Evolutionary conservation across 208 protist genomes (phyloP), one percentile per base, ranked within the genome.

Genomic region (Acanthamoeba rhysodes): DNA sequence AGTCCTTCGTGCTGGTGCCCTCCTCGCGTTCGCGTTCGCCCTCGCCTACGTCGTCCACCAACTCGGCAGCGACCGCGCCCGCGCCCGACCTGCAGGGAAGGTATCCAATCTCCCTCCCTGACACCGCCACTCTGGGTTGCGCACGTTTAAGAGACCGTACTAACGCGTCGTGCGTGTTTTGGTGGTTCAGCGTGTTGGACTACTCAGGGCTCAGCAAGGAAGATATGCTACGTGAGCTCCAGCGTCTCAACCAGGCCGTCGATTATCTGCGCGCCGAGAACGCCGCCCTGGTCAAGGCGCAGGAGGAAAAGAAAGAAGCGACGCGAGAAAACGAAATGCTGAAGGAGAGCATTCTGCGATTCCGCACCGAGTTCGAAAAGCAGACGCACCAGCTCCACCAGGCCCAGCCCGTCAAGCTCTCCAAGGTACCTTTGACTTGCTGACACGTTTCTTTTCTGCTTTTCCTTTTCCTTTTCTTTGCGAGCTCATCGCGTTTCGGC

Each of bases 1-100:
- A 78, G 70, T 78, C 70, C 16, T 78, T 78, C 32, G 70, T 78
- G 34, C n/a, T 78, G 70, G 70, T 78, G n/a, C 70, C 70, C 16
- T 78, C 70, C 64, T 72, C 64, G 22, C 64, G 64, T 10, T 72
- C 64, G 32, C 70, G 32, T 12, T 78, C 70, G 24, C 70, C 70
- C 24, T 45, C 70, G 16, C 34, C 70, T 16, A 59, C 53, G 53
- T 22, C 53, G 12, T 20, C 18, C 16, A 22, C 53, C 53, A 16
- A 59, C 53, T 59, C 62, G 59, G 27, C 8, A 29, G 32, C 70
- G 70, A 78, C 32, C 9, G 0, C 62, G 53, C 4, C 53, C 53
- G 53, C 53, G 2, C 53, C 53, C 53, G 53, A 6, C n/a, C 64
- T 72, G 22, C 64, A 72, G 64, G 64, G 64, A 72, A 72, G 64